Percentiles rank a stretch among this genome's conserved stretches.
Conservation (phyloP, 352 stramenopile genomes). For the Poterioochromonas sp. region DNA sequence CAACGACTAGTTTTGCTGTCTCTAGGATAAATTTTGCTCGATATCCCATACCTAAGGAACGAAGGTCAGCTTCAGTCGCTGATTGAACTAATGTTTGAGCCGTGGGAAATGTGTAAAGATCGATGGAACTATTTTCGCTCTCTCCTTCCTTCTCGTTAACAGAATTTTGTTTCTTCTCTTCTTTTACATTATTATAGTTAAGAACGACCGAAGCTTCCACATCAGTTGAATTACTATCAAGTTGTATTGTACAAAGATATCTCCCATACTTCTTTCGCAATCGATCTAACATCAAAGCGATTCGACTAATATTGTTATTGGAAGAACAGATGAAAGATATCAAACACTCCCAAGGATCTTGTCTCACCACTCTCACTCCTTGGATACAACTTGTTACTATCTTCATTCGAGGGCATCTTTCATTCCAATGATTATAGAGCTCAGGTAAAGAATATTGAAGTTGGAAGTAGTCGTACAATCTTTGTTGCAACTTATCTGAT, state of each 20-base stretch:
- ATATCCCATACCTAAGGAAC: constrained; percentile 62
- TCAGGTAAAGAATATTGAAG: constrained; percentile 55
- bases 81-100: background rate
- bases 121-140: background rate
- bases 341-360: constrained; percentile 89
- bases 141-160: background rate
- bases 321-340: constrained; percentile 94
- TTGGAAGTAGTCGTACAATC: constrained; percentile 74
- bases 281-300: constrained; percentile 80
- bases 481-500: constrained; percentile 46
- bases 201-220: background rate
- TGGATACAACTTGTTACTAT: constrained; percentile 63
- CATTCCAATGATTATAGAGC: constrained; percentile 70
- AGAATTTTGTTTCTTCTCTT: too few species aligned
- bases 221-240: background rate
- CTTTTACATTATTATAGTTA: background rate
- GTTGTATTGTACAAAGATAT: constrained; percentile 46
- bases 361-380: constrained; percentile 75
- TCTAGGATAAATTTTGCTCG: constrained; percentile 55
- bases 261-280: constrained; percentile 74
- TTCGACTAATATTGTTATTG: constrained; percentile 96
- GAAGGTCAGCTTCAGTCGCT: constrained; percentile 49
- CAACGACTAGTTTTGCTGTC: background rate
- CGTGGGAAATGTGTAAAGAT: constrained; percentile 24
- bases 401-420: constrained; percentile 55